phyloP scores from a whole-genome alignment of 2,329 filamentous ascomycete genomes.

The Calonectria multiphialidica region DNA sequence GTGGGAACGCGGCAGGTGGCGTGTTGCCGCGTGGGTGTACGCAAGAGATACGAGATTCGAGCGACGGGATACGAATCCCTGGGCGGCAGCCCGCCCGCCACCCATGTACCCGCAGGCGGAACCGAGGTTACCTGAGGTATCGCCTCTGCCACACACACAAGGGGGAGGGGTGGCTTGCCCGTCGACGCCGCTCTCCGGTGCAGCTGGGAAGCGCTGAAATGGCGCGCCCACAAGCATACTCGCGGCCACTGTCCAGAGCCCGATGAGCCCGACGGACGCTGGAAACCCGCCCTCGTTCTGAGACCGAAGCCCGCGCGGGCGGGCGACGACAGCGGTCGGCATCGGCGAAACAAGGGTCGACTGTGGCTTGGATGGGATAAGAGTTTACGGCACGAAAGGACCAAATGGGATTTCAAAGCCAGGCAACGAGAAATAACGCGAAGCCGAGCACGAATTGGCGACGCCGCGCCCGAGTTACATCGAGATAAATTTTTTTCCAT shows the following conservation, averaged over 20 bases:
- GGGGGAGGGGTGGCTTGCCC: slow-evolving; percentile 19
- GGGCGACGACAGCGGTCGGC: slow-evolving; percentile 4
- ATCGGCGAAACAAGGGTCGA: slow-evolving; percentile 15
- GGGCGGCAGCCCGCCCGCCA: slow-evolving; percentile 18
- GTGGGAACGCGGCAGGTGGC: slow-evolving; percentile 33
- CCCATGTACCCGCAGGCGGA: slow-evolving; percentile 31
- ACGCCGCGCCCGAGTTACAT: slow-evolving; percentile 10
- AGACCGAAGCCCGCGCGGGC: neutral
- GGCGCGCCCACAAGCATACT: slow-evolving; percentile 26
- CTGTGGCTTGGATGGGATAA: neutral
- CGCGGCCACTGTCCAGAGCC: slow-evolving; percentile 25
- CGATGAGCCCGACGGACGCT: slow-evolving; percentile 13
- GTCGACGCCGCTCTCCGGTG: slow-evolving; percentile 9
- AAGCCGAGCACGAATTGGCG: slow-evolving; percentile 11
- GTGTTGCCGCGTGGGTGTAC: slow-evolving; percentile 35
- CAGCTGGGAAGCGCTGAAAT: slow-evolving; percentile 21
- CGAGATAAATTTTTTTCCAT: slow-evolving; percentile 7
- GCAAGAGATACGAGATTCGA: slow-evolving; percentile 35
- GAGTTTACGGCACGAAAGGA: slow-evolving; percentile 2
- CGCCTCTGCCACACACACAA: slow-evolving; percentile 21
- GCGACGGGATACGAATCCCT: slow-evolving; percentile 31
- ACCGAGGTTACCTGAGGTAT: slow-evolving; percentile 35
- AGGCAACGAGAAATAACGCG: slow-evolving; percentile 10
- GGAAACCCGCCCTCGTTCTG: neutral
- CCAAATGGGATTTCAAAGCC: neutral